phyloP scores from a whole-genome alignment of 768 basidiomycete species.

The Leucocoprinus leucothites region DNA sequence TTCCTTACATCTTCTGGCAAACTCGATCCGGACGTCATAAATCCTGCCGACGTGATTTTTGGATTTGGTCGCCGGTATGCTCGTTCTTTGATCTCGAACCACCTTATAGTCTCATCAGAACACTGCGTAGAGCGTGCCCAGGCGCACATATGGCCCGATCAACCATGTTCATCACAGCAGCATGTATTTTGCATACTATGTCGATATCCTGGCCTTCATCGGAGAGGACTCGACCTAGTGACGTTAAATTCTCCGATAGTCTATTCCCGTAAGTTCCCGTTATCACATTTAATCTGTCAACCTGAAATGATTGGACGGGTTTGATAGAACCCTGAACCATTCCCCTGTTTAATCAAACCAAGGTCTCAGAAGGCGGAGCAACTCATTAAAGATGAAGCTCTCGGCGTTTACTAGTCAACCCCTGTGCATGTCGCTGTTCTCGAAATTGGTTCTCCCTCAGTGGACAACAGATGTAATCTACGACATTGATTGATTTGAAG shows the following conservation, averaged over 20 bases:
- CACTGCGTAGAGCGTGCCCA: constrained; percentile 13
- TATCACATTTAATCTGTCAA: too few relatives aligned
- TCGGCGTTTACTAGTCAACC: not conserved
- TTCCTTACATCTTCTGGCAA: constrained; percentile 26
- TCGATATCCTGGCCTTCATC: constrained; percentile 22
- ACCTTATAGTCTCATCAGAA: not conserved
- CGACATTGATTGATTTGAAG: too few relatives aligned
- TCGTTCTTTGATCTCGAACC: not conserved
- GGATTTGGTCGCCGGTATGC: constrained; percentile 37
- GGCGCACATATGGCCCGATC: constrained; percentile 25
- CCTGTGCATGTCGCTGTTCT: too few relatives aligned
- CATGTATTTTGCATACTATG: constrained; percentile 30
- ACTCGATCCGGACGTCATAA: constrained; percentile 26
- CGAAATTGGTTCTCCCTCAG: too few relatives aligned
- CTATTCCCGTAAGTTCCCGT: constrained; percentile 12
- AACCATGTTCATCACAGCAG: constrained; percentile 22
- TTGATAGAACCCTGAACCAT: constrained; percentile 23
- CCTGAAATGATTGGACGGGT: not conserved
- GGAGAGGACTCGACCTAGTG: constrained; percentile 12
- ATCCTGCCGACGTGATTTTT: constrained; percentile 33
- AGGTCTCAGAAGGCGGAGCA: constrained; percentile 21
- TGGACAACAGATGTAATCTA: too few relatives aligned
- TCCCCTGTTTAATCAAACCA: constrained; percentile 26
- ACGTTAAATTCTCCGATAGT: constrained; percentile 15
- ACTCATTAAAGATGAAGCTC: constrained; percentile 16